Base-by-base conservation (phyloP, 768 basidiomycete genomes). In the Pleurotus giganteus region DNA sequence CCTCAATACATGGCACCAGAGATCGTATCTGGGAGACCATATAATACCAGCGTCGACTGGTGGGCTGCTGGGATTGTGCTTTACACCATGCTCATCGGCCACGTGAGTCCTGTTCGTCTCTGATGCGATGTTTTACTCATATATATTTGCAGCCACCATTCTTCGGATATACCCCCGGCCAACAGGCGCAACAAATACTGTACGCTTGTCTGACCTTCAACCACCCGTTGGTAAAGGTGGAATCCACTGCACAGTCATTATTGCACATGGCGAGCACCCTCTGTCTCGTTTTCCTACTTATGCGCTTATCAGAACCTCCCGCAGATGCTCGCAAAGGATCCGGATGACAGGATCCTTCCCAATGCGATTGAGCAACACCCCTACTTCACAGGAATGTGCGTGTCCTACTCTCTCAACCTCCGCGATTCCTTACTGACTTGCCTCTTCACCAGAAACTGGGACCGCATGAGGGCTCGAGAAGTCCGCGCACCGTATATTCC, bases 1-100 rank as follows among this genome's bases (percentile, higher is more conserved):
- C 61, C 65, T 26, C 50, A 69, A 23, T 66, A 68, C 57, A 69
- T 69, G 66, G 63, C 71, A 4, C 71, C 71, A 1, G 71, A 73
- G 55, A 59, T 69, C n/a, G 4, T 59, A 65, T 45, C 52, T 54
- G 2, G 49, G 61, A 24, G 61, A 28, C 61, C 57, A 4, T 69
- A 70, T 46, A 66, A 66, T 1, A 71, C 69, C 59, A 66, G 66
- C 11, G 63, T 67, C 2, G 91, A 94, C 57, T 79, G 90, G 44
- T 94, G 91, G 91, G 88, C 91, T 0, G 66, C 89, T 4, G 88
- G 88, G 0, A 81, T 90, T 47, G 78, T 90, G 26, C 77, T 93
- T 3, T 87, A 87, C 65, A 81, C 83, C 36, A 76, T 94, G 47
- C 73, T 92, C 37, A 83, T 83, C 0, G 89, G 89, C 8, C 70